Base-by-base conservation (phyloP, 225 moss, liverwort and hornwort genomes). In the Physcomitrium patens region DNA sequence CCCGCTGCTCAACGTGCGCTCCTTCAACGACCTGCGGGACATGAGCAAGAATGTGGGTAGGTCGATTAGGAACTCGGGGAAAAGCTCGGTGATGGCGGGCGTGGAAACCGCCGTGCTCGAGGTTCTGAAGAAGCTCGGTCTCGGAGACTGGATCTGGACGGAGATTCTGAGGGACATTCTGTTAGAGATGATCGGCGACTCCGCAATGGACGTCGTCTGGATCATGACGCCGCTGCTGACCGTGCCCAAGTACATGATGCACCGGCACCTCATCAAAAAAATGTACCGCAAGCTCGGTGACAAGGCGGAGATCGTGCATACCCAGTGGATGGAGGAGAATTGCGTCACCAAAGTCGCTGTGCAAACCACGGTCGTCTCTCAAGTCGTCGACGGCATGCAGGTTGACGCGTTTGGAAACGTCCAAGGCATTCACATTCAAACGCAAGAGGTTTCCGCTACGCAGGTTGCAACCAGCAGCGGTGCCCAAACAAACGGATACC, bases 201-300 rank as follows among this genome's bases (percentile, higher is more conserved):
- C 49, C 17, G 75, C 82, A 51, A 70, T 75, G 49, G 80, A 85
- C 45, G 68, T 76, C 4, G 61, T 72, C 49, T 88, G 83, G 88
- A 63, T 88, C 68, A 18, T 88, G 56, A 82, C 75, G 9, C 85
- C 88, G 8, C 2, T 83, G 3, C 61, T 88, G 10, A 60, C 82
- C 0, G 75, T 7, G 63, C 85, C 85, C 8, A 86, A 88, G 72
- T 86, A 88, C 49, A 82, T 70, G 62, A 5, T 88, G 56, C 88
- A 88, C 63, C 85, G 85, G 19, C 81, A 78, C 42, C 62, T 85
- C 45, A 73, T 88, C 55, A 88, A 88, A 49, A 82, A 70, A 37
- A 88, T 88, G 88, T 83, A 83, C 45, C 77, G 72, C 1, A 71
- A 79, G 28, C 48, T 86, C 12, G 88, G 88, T 10, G 68, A 82